A percentile compares a stretch with the other conserved stretches of the same genome.
Evolutionary conservation across 2,329 filamentous ascomycete species (phyloP).

Genomic region (Aspergillus floridensis): DNA sequence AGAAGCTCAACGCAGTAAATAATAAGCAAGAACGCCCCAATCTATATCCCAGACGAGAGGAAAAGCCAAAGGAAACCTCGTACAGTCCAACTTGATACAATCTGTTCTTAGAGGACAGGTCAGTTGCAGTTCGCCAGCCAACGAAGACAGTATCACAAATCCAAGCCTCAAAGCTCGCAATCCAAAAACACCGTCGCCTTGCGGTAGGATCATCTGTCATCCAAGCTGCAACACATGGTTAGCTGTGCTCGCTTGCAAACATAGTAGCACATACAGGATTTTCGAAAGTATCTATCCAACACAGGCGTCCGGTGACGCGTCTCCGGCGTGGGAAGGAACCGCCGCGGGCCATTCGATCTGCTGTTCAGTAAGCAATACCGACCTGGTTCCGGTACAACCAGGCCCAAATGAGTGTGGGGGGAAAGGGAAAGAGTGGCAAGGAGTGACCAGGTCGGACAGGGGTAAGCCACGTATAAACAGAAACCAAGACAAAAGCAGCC

Average conservation of each 20-base stretch:
- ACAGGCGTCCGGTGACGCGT: too few species aligned
- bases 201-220: too few species aligned
- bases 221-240: too few species aligned
- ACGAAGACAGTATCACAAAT: background rate
- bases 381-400: background rate
- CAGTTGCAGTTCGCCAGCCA: background rate
- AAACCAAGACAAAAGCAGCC: too few species aligned
- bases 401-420: background rate
- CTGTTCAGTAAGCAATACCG: background rate
- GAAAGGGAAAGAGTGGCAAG: background rate
- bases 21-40: background rate
- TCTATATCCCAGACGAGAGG: background rate
- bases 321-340: too few species aligned
- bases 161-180: background rate
- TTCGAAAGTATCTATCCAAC: too few species aligned
- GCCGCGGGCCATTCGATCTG: too few species aligned
- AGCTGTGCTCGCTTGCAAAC: too few species aligned
- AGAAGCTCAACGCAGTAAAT: background rate
- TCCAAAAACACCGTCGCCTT: background rate
- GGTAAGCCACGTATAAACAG: too few species aligned
- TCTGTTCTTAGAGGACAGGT: background rate
- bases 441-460: background rate
- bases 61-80: background rate
- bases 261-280: too few species aligned
- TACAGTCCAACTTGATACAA: background rate